Evolutionary conservation across 2,329 filamentous ascomycete species (phyloP).

Genomic region (Cladophialophora bantiana): DNA sequence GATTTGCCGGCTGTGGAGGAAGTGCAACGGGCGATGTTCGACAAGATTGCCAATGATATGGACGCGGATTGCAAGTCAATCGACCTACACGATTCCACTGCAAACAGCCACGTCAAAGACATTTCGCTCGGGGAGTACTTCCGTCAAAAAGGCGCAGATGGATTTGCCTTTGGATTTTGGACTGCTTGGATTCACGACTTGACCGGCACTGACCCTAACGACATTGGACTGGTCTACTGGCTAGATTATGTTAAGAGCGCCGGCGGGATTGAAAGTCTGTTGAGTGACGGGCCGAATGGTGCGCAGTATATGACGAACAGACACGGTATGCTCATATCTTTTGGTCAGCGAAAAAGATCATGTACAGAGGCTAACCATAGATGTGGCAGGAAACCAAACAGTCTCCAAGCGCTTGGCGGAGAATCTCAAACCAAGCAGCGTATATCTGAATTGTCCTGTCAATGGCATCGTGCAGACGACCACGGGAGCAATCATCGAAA

Average conservation of each 20-base stretch:
- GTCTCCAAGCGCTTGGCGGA: constrained; percentile 49
- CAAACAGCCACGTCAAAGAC: constrained; percentile 17
- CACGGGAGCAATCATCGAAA: constrained; percentile 38
- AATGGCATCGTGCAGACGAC: constrained; percentile 42
- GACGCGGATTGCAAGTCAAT: constrained; percentile 23
- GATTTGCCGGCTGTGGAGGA: constrained; percentile 17
- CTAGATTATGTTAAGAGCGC: constrained; percentile 64
- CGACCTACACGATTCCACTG: constrained; percentile 14
- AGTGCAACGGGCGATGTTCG: constrained; percentile 12
- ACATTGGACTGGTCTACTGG: constrained; percentile 43
- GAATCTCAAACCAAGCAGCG: constrained; percentile 42
- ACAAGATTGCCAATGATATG: constrained; percentile 32
- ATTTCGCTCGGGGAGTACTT: constrained; percentile 23
- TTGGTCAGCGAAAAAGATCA: too few relatives aligned
- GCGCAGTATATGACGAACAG: constrained; percentile 61
- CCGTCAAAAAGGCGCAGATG: constrained; percentile 7
- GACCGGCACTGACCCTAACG: constrained; percentile 21
- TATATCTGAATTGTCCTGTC: constrained; percentile 44
- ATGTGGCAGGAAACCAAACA: constrained; percentile 31
- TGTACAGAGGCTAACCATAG: too few relatives aligned
- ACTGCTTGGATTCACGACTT: constrained; percentile 21
- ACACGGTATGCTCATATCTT: constrained; percentile 41
- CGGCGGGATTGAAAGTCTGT: constrained; percentile 58
- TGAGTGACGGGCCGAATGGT: constrained; percentile 58
- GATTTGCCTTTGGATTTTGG: constrained; percentile 16